Evolutionary conservation across 345 rosid genomes (phyloP).

Genomic region (Eutrema heterophyllum): DNA sequence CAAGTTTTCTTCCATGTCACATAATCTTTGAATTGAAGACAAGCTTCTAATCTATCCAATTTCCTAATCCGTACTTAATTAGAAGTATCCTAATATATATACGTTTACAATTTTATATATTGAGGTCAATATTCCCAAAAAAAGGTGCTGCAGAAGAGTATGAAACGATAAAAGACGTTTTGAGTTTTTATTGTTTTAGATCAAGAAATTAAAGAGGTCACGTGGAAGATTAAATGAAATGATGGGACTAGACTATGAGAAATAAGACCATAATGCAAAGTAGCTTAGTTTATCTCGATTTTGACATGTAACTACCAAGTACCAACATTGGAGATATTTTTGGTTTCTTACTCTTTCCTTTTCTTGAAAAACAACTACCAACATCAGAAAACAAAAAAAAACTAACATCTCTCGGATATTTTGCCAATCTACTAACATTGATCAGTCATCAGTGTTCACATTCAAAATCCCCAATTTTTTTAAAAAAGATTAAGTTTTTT

Average conservation of each 20-base stretch:
- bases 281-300: not conserved
- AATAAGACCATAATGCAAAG: not conserved
- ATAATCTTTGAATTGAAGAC: not conserved
- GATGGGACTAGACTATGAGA: not conserved
- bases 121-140: too few species aligned
- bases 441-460: not conserved
- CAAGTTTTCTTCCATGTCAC: not conserved
- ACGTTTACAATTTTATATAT: not conserved
- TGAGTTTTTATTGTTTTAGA: not conserved
- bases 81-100: not conserved
- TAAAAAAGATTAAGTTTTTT: too few species aligned
- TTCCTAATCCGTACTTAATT: not conserved
- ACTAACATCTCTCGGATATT: not conserved
- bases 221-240: not conserved
- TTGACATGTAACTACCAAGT: conserved; percentile 1
- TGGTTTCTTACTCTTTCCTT: not conserved
- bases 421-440: not conserved
- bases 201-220: not conserved
- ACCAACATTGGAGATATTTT: not conserved
- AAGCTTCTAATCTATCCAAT: not conserved
- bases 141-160: not conserved
- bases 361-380: not conserved
- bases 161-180: not conserved
- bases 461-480: not conserved
- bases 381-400: not conserved